Base-by-base conservation (phyloP, 192 early-diverging fungal species). In the Coemansia sp. region DNA sequence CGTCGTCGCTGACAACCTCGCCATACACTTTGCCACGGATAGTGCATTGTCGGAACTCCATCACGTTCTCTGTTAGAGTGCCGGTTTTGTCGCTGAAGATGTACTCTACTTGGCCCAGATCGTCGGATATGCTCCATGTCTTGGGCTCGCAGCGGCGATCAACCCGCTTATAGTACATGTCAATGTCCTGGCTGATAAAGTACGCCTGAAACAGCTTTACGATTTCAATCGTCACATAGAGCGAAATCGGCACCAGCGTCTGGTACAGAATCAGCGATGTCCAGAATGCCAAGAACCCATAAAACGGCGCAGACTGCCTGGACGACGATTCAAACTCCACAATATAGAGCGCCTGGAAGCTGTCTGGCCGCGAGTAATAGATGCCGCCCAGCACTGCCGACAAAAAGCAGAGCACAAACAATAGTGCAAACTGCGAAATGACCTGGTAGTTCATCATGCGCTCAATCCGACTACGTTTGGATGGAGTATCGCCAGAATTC, bases 1-100 rank as follows among this genome's bases (percentile, higher is more conserved):
- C 71, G 36, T 66, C 71, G 15, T 69, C 71, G 23, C 44, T 23
- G 30, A 76, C 55, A 5, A 71, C 48, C 55, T 80, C 72, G 45
- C 93, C 93, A 60, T 95, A 96, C 10, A 89, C 73, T 12, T 85
- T 75, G 12, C 93, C 96, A 26, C 85, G 85, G 44, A 94, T 93
- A 0, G 90, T 88, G 70, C 93, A 95, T 64, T 90, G 88, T 42
- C 88, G 87, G 56, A 94, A 95, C 70, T 91, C 90, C 96, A 98
- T 98, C 7, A 94, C 85, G 62, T 98, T 98, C 60, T 91, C 88
- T 0, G 96, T 98, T 38, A 98, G 69, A 2, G 96, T 98, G 7
- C 96, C 94, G 0, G 96, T 98, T 51, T 98, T 98, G 76, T 98
- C 96, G 18, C 89, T 90, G 62, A 98, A 97, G 11, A 97, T 84